Percentiles rank a stretch among this genome's conserved stretches.
phyloP scores from a whole-genome alignment of 2,329 filamentous ascomycete species.

The Phoma sp. region DNA sequence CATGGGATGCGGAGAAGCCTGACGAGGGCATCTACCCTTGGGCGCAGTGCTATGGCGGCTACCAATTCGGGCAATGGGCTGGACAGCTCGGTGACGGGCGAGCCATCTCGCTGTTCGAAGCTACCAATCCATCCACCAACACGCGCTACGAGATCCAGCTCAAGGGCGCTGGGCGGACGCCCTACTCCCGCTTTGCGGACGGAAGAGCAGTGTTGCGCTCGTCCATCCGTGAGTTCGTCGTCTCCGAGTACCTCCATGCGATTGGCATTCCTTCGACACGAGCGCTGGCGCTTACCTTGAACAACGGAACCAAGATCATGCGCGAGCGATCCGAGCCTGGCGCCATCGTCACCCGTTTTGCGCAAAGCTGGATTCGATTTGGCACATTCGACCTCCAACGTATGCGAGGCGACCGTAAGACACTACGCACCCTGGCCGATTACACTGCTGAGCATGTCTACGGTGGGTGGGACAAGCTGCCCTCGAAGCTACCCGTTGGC shows the following conservation, averaged over 20 bases:
- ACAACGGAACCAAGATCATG: slow-evolving; percentile 69
- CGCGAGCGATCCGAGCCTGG: slow-evolving; percentile 86
- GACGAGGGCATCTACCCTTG: slow-evolving; percentile 80
- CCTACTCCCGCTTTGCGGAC: slow-evolving; percentile 95
- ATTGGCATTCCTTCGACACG: slow-evolving; percentile 85
- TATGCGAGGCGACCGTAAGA: slow-evolving; percentile 75
- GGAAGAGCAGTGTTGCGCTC: slow-evolving; percentile 91
- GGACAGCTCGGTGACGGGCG: slow-evolving; percentile 94
- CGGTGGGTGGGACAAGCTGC: slow-evolving; percentile 84
- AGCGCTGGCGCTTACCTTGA: slow-evolving; percentile 83
- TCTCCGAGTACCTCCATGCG: slow-evolving; percentile 86
- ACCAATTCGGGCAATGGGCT: slow-evolving; percentile 79
- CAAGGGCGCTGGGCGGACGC: slow-evolving; percentile 91
- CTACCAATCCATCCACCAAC: slow-evolving; percentile 74
- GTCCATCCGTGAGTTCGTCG: slow-evolving; percentile 92
- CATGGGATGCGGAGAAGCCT: slow-evolving; percentile 69
- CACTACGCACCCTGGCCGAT: slow-evolving; percentile 76
- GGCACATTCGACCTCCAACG: slow-evolving; percentile 96
- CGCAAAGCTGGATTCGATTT: slow-evolving; percentile 87
- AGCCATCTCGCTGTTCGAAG: slow-evolving; percentile 93
- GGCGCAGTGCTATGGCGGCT: slow-evolving; percentile 96
- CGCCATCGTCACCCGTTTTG: slow-evolving; percentile 90
- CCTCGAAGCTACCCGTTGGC: slow-evolving; percentile 59
- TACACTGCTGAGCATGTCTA: slow-evolving; percentile 90
- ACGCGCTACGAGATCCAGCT: slow-evolving; percentile 87